phyloP scores from a whole-genome alignment of 331 rosid genomes.

The Arachis monticola region DNA sequence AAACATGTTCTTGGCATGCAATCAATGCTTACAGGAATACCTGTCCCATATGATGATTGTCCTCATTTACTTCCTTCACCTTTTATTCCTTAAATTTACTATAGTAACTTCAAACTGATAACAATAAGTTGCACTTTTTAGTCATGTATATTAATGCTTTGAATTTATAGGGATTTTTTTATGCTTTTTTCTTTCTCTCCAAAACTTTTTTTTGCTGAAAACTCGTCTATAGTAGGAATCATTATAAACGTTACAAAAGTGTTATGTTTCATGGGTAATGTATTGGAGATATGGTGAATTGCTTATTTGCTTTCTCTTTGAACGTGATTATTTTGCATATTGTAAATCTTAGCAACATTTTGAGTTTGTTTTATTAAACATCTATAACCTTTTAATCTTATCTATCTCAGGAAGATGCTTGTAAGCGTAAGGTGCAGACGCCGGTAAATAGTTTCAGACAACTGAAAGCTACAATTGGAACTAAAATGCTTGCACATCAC shows the following conservation, averaged over 20 bases:
- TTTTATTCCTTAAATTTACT: conserved; percentile 15
- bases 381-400: conserved; percentile 42
- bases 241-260: conserved; percentile 10
- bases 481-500: conserved; percentile 48
- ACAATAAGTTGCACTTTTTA: conserved; percentile 5
- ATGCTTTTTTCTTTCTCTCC: background rate
- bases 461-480: conserved; percentile 42
- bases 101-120: conserved; percentile 16
- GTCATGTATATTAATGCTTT: conserved; percentile 8
- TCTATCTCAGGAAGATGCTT: conserved; percentile 62
- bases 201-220: conserved; percentile 25
- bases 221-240: background rate
- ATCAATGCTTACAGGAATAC: conserved; percentile 9
- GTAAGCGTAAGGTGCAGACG: conserved; percentile 50
- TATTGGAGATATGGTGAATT: conserved; percentile 10
- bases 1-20: conserved; percentile 10
- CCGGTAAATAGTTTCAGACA: conserved; percentile 53
- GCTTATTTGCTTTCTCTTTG: conserved; percentile 22
- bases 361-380: conserved; percentile 22
- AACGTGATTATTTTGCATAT: background rate
- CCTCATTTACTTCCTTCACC: conserved; percentile 10
- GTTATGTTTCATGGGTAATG: conserved; percentile 5
- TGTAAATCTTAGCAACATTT: conserved; percentile 25
- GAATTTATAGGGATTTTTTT: background rate
- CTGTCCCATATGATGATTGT: background rate